Conservation (phyloP, 768 basidiomycete genomes). For the Hericium rajendrae region DNA sequence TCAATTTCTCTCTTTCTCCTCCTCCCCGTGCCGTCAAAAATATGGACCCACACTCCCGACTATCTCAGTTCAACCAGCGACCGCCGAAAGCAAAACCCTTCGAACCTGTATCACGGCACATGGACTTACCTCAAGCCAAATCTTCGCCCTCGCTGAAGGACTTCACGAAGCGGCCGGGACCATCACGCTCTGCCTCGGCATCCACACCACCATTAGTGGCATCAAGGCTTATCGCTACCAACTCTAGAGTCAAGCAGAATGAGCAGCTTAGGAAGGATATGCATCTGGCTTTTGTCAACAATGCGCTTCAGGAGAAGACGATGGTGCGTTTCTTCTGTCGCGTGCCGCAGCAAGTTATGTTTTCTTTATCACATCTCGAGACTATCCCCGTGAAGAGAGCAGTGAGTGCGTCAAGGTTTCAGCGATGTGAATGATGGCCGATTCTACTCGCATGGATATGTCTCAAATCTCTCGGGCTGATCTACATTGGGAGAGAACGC, state of each 20-base stretch:
- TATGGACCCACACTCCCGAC: constrained; percentile 76
- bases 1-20: not conserved
- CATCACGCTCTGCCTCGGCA: constrained; percentile 16
- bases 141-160: constrained; percentile 33
- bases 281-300: constrained; percentile 75
- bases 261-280: constrained; percentile 73
- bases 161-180: constrained; percentile 29
- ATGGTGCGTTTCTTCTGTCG: constrained; percentile 36
- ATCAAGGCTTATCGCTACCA: constrained; percentile 62
- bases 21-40: not conserved
- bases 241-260: constrained; percentile 68
- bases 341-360: not conserved
- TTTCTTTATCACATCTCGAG: not conserved
- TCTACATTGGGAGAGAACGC: not conserved
- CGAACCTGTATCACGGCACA: constrained; percentile 34
- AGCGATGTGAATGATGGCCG: too few species aligned
- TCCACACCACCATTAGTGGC: constrained; percentile 13
- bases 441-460: too few species aligned
- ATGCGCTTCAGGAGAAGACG: constrained; percentile 66
- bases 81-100: constrained; percentile 58
- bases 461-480: too few species aligned
- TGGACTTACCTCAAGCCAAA: constrained; percentile 24
- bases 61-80: constrained; percentile 67
- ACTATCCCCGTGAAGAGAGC: not conserved
- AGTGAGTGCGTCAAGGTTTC: too few species aligned